These are phyloP conservation scores for Mycena rosella DNA, from an alignment of 768 basidiomycete species.

Conservation along the genomic window DNA sequence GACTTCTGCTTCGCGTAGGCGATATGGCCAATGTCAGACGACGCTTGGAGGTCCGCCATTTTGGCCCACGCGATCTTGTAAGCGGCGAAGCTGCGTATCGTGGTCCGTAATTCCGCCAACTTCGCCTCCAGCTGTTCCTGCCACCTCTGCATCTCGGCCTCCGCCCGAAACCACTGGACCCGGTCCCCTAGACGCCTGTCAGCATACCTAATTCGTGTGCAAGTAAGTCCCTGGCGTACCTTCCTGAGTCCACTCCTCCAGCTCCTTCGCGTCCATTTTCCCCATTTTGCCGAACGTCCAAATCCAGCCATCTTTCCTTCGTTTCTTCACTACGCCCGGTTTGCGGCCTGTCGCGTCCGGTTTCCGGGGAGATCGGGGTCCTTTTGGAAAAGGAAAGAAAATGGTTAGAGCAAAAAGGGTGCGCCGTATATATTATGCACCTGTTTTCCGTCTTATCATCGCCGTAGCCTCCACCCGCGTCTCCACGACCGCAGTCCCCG, in stretches of 20 bases:
- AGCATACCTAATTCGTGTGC: background rate
- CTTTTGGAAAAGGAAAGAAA: too few relatives aligned
- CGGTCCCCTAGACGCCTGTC: background rate
- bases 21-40: background rate
- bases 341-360: too few relatives aligned
- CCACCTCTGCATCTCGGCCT: slow-evolving; percentile 11
- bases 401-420: too few relatives aligned
- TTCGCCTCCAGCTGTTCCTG: slow-evolving; percentile 2
- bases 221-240: background rate
- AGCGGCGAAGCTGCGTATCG: slow-evolving; percentile 2
- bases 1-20: background rate
- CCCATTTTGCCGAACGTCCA: slow-evolving; percentile 1
- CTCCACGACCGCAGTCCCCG: background rate
- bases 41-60: background rate
- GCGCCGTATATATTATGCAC: too few relatives aligned
- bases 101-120: slow-evolving; percentile 13
- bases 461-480: background rate
- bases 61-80: background rate
- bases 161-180: slow-evolving; percentile 17
- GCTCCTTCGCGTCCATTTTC: background rate
- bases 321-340: too few relatives aligned
- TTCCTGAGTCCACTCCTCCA: background rate
- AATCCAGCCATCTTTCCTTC: background rate
- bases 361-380: too few relatives aligned
- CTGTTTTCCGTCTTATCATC: background rate